Conservation (phyloP, 768 basidiomycete genomes). For the Mycena sanguinolenta region DNA sequence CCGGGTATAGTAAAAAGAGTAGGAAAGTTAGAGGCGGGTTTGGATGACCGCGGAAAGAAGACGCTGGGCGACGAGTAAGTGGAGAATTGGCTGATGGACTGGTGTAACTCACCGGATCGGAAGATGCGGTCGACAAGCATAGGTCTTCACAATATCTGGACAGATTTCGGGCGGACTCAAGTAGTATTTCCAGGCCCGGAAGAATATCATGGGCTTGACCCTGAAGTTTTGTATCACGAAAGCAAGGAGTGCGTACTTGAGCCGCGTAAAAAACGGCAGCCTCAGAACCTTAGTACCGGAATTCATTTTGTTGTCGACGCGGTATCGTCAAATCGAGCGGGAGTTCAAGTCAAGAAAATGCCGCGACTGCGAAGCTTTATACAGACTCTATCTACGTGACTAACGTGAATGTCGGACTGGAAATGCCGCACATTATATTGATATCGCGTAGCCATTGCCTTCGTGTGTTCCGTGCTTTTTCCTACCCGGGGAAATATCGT, state of each 20-base stretch:
- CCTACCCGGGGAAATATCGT: no score
- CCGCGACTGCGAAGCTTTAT: no score
- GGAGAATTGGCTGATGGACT: no score
- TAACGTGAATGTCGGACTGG: no score
- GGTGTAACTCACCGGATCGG: background rate
- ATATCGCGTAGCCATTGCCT: no score
- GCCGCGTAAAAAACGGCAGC: background rate
- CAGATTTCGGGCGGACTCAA: background rate
- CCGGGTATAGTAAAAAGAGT: background rate
- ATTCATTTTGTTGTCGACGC: background rate
- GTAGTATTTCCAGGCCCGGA: background rate
- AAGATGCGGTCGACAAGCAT: background rate
- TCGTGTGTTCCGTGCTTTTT: no score
- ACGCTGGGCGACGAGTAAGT: background rate
- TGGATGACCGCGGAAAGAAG: background rate
- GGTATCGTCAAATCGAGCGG: no score
- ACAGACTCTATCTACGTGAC: no score
- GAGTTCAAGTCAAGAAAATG: no score
- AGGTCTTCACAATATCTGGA: no score
- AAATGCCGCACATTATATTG: no score
- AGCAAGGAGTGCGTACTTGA: background rate
- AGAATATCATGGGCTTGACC: background rate
- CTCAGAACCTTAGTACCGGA: background rate
- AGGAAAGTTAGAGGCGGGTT: background rate
- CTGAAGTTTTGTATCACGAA: background rate